phyloP scores from a whole-genome alignment of 1,139 yeast genomes.

The Debaryomyces fabryi region DNA sequence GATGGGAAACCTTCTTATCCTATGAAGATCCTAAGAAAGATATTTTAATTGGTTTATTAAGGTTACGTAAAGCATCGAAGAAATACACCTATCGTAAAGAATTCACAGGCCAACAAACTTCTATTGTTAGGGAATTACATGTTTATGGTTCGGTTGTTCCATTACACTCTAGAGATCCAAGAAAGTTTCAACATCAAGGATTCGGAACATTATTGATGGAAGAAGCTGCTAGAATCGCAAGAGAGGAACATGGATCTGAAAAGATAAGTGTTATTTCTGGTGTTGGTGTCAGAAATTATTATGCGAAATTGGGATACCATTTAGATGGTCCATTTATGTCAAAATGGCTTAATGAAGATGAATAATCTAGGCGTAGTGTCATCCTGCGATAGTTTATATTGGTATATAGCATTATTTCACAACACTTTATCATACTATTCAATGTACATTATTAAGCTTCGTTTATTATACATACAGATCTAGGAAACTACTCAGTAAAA shows the following conservation, averaged over 20 bases:
- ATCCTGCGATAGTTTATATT: neutral
- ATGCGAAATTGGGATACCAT: conserved; percentile 86
- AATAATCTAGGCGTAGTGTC: neutral
- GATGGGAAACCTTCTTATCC: conserved; percentile 97
- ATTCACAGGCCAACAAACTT: conserved; percentile 79
- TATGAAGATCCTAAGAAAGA: conserved; percentile 98
- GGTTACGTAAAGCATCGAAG: conserved; percentile 87
- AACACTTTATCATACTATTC: neutral
- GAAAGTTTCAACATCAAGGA: conserved; percentile 99
- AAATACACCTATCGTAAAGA: conserved; percentile 91
- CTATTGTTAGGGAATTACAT: conserved; percentile 92
- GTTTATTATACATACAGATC: neutral
- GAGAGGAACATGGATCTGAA: conserved; percentile 90
- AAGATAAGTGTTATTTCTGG: conserved; percentile 96
- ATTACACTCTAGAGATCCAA: conserved; percentile 93
- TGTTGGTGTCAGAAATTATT: conserved; percentile 96
- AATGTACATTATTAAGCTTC: neutral
- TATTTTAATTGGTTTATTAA: conserved; percentile 84
- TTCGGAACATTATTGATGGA: conserved; percentile 97
- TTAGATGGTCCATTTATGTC: conserved; percentile 98
- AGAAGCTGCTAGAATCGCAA: conserved; percentile 95
- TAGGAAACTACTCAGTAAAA: neutral
- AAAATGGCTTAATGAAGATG: conserved; percentile 38
- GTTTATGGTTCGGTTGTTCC: conserved; percentile 99
- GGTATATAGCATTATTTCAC: neutral